Conservation (phyloP, 2,329 filamentous ascomycete genomes). For the Beauveria sp. region DNA sequence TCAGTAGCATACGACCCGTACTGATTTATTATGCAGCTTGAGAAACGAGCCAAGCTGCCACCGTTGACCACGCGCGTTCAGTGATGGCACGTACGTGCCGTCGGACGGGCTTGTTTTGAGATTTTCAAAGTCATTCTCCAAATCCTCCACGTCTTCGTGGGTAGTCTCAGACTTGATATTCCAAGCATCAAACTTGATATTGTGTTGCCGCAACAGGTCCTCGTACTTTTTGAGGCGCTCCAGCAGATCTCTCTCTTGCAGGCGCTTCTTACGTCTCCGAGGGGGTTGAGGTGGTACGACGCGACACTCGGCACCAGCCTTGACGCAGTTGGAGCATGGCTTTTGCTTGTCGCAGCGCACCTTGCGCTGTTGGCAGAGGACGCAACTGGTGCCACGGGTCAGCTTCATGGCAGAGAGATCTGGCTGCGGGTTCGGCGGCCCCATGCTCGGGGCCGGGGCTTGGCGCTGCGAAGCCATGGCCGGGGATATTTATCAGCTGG, state of each 20-base stretch:
- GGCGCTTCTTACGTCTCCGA: slow-evolving; percentile 52
- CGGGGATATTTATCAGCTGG: slow-evolving; percentile 1
- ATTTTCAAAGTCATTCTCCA: slow-evolving; percentile 48
- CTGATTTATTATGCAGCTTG: slow-evolving; percentile 1
- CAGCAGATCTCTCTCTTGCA: slow-evolving; percentile 63
- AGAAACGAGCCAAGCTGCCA: slow-evolving; percentile 24
- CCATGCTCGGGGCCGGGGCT: slow-evolving; percentile 5
- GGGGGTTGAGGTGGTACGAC: slow-evolving; percentile 50
- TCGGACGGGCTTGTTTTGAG: slow-evolving; percentile 45
- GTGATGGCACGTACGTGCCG: slow-evolving; percentile 23
- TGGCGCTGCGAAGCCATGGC: slow-evolving; percentile 6
- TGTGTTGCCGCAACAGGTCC: slow-evolving; percentile 53
- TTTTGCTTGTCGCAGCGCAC: slow-evolving; percentile 66
- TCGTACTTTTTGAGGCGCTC: slow-evolving; percentile 65
- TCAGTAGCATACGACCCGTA: background rate
- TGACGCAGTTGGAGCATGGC: slow-evolving; percentile 63
- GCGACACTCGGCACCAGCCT: slow-evolving; percentile 53
- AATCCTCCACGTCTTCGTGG: slow-evolving; percentile 46
- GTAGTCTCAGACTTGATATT: slow-evolving; percentile 18
- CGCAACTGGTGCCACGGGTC: slow-evolving; percentile 55
- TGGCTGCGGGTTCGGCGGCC: slow-evolving; percentile 14
- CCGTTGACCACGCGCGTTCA: background rate
- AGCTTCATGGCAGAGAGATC: slow-evolving; percentile 44
- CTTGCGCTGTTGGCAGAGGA: slow-evolving; percentile 70
- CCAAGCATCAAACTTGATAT: slow-evolving; percentile 49